Evolutionary conservation across 768 basidiomycete genomes (phyloP).

Genomic region (Boletus rubropictus): DNA sequence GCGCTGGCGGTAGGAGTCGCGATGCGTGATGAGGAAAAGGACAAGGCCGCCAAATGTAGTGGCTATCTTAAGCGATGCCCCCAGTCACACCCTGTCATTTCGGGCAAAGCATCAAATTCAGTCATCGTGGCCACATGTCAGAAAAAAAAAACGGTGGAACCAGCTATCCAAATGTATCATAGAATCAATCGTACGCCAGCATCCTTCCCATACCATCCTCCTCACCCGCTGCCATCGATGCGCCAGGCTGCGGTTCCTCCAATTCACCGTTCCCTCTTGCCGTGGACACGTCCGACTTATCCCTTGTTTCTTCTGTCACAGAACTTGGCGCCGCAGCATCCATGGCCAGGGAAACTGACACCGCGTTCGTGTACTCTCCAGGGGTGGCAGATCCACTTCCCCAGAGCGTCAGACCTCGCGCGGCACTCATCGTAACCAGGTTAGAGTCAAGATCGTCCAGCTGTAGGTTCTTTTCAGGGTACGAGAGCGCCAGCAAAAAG

Average conservation of each 20-base stretch:
- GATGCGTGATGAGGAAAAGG: constrained; percentile 10
- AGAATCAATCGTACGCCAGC: no score
- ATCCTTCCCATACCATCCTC: constrained; percentile 22
- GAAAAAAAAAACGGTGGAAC: neutral
- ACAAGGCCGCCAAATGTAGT: constrained; percentile 4
- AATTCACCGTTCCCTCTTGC: neutral
- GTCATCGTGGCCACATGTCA: neutral
- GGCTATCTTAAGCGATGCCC: constrained; percentile 17
- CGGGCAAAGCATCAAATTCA: neutral
- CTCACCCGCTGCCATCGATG: constrained; percentile 8
- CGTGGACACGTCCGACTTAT: neutral
- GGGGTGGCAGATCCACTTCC: constrained; percentile 11
- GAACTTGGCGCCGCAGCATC: neutral
- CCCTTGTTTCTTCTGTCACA: neutral
- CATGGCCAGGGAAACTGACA: neutral
- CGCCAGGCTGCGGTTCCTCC: neutral
- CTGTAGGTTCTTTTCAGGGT: constrained; percentile 36
- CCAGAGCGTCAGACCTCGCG: constrained; percentile 50
- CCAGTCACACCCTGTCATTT: constrained; percentile 13
- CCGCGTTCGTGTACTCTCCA: neutral
- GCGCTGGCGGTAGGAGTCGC: constrained; percentile 13
- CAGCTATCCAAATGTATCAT: no score
- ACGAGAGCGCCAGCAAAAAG: constrained; percentile 40
- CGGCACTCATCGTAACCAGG: constrained; percentile 42
- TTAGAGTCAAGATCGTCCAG: constrained; percentile 46